Evolutionary conservation across 116 monocot genomes (phyloP).

Genomic region (Trichopus zeylanicus): DNA sequence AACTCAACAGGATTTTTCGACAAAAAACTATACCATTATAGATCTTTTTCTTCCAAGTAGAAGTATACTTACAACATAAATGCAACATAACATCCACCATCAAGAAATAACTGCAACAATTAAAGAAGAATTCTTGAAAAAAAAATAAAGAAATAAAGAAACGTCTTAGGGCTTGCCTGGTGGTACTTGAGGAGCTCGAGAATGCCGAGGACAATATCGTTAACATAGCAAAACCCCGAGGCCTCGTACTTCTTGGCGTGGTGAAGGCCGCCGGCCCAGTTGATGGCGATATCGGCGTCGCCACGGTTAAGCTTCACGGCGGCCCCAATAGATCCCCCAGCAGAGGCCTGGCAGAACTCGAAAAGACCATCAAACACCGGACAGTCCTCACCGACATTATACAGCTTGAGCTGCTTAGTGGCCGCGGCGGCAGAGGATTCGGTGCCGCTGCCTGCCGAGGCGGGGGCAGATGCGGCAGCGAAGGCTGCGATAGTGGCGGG

Average conservation of each 20-base stretch:
- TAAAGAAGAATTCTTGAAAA: too few species aligned
- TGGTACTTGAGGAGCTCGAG: conserved; percentile 63
- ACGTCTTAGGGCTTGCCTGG: conserved; percentile 11
- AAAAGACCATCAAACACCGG: conserved; percentile 65
- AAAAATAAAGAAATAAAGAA: background rate
- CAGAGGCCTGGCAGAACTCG: conserved; percentile 59
- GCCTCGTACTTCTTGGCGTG: conserved; percentile 84
- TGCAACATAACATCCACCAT: too few species aligned
- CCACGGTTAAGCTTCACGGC: conserved; percentile 55
- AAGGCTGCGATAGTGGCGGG: conserved; percentile 14
- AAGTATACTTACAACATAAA: too few species aligned
- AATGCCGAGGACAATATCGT: conserved; percentile 63
- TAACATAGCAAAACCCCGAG: conserved; percentile 65
- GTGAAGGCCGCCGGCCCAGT: conserved; percentile 69
- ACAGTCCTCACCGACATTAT: conserved; percentile 65
- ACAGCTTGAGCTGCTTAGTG: conserved; percentile 27
- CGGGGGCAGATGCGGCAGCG: background rate
- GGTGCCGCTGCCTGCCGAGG: background rate
- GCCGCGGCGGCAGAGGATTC: background rate
- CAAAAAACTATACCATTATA: too few species aligned
- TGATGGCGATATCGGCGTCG: conserved; percentile 60
- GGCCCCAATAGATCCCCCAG: conserved; percentile 60
- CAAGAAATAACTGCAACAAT: too few species aligned
- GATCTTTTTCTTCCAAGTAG: too few species aligned
- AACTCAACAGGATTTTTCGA: too few species aligned